These are phyloP conservation scores for Wickerhamiella azyma DNA, from an alignment of 805 yeast species.

Conservation along the genomic window DNA sequence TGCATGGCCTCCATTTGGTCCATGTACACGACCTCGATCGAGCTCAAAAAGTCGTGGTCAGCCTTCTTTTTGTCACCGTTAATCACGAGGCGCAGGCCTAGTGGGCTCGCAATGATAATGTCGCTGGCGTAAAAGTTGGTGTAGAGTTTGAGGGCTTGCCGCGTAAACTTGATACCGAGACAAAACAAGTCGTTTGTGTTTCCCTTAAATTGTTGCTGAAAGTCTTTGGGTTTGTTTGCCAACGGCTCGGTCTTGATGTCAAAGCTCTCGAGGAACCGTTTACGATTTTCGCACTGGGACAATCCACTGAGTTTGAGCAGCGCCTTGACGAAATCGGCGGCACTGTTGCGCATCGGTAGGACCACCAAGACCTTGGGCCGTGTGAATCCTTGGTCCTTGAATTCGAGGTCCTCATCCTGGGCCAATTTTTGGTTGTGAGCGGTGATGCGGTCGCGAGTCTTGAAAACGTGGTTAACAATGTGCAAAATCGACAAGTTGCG, in stretches of 20 bases:
- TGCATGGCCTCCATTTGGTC: constrained; percentile 80
- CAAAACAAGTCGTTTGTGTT: constrained; percentile 87
- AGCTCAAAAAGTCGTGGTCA: constrained; percentile 71
- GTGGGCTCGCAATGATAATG: constrained; percentile 78
- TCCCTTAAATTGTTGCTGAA: constrained; percentile 66
- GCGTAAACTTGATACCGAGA: constrained; percentile 77
- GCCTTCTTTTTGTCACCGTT: constrained; percentile 46
- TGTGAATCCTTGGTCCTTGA: constrained; percentile 89
- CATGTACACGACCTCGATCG: constrained; percentile 67
- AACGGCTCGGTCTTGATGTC: constrained; percentile 37
- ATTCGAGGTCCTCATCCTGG: constrained; percentile 23
- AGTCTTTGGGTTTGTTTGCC: constrained; percentile 65
- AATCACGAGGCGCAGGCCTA: constrained; percentile 69
- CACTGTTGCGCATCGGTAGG: constrained; percentile 71
- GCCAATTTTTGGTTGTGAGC: constrained; percentile 53
- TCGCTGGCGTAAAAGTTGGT: constrained; percentile 77
- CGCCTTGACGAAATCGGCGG: constrained; percentile 51
- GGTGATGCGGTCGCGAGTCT: constrained; percentile 74
- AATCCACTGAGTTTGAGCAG: constrained; percentile 50
- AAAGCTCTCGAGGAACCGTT: constrained; percentile 62
- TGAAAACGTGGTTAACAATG: constrained; percentile 65
- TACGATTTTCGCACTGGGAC: constrained; percentile 67
- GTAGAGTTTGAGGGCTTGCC: constrained; percentile 74
- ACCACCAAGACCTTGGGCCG: constrained; percentile 77
- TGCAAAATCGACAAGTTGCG: constrained; percentile 57